Evolutionary conservation across 225 moss, liverwort and hornwort species (phyloP).

Genomic region (Sphagnum contortum): DNA sequence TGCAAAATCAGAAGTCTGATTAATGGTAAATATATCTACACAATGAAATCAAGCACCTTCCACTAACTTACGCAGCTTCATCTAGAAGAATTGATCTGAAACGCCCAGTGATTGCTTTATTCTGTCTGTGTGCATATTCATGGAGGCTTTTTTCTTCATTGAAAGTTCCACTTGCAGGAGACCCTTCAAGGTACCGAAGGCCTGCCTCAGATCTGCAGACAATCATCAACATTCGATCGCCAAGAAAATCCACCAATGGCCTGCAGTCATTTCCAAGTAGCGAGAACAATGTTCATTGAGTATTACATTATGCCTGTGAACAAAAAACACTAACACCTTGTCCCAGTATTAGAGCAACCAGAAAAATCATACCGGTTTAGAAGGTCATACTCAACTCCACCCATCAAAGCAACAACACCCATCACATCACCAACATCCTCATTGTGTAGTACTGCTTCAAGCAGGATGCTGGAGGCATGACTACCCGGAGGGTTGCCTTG

Average conservation of each 20-base stretch:
- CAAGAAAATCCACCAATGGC: slow-evolving; percentile 27
- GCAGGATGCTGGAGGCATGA: slow-evolving; percentile 23
- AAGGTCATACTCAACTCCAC: slow-evolving; percentile 9
- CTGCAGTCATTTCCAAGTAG: neutral
- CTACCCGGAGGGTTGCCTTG: slow-evolving; percentile 24
- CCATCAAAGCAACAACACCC: slow-evolving; percentile 26
- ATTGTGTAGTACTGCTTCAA: slow-evolving; percentile 16
- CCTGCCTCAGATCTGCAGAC: slow-evolving; percentile 20
- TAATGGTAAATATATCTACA: too few species aligned
- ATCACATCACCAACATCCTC: slow-evolving; percentile 13
- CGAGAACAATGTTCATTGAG: too few species aligned
- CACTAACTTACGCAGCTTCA: too few species aligned
- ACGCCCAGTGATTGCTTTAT: slow-evolving; percentile 16
- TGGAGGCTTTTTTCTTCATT: slow-evolving; percentile 13
- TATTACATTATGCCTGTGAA: too few species aligned
- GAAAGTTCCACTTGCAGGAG: slow-evolving; percentile 1
- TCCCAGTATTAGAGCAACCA: too few species aligned
- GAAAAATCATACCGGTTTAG: slow-evolving; percentile 14
- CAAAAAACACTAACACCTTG: too few species aligned
- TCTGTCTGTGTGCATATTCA: slow-evolving; percentile 15
- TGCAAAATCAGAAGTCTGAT: too few species aligned
- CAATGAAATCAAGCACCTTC: too few species aligned
- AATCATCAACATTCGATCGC: slow-evolving; percentile 30
- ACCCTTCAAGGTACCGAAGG: slow-evolving; percentile 16
- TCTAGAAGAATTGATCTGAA: slow-evolving; percentile 19